Conservation (phyloP, 768 basidiomycete genomes). For the Panellus pusillus region DNA sequence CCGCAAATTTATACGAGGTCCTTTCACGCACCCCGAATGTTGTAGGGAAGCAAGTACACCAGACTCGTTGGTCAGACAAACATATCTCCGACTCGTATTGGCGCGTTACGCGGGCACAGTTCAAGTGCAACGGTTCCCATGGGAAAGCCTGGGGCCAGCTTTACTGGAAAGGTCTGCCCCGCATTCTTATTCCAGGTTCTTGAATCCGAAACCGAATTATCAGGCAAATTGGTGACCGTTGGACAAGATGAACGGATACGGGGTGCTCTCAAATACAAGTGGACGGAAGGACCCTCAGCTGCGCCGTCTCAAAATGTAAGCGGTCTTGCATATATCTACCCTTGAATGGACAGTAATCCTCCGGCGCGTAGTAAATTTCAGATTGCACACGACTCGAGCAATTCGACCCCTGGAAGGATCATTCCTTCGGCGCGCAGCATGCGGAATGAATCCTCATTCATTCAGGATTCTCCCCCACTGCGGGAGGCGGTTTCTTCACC, state of each 20-base stretch:
- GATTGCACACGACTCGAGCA: no score
- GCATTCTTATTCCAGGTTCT: not conserved
- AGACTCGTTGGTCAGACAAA: conserved; percentile 72
- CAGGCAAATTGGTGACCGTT: conserved; percentile 62
- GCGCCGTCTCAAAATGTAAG: not conserved
- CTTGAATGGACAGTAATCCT: not conserved
- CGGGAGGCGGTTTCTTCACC: no score
- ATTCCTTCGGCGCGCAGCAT: no score
- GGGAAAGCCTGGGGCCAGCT: conserved; percentile 84
- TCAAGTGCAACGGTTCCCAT: conserved; percentile 73
- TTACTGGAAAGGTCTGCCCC: conserved; percentile 70
- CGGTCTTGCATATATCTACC: not conserved
- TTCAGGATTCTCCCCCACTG: no score
- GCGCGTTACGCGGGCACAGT: conserved; percentile 67
- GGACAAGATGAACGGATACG: conserved; percentile 59
- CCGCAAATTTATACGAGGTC: conserved; percentile 71
- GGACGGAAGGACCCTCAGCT: conserved; percentile 59
- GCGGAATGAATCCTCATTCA: no score
- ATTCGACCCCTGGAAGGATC: no score
- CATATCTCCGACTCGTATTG: conserved; percentile 69
- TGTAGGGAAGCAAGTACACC: conserved; percentile 67
- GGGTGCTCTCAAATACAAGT: conserved; percentile 74
- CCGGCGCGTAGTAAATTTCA: not conserved
- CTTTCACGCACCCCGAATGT: conserved; percentile 67
- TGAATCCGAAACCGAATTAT: conserved; percentile 4